phyloP scores from a whole-genome alignment of 306 rosid genomes.

The Lathyrus oleraceus region DNA sequence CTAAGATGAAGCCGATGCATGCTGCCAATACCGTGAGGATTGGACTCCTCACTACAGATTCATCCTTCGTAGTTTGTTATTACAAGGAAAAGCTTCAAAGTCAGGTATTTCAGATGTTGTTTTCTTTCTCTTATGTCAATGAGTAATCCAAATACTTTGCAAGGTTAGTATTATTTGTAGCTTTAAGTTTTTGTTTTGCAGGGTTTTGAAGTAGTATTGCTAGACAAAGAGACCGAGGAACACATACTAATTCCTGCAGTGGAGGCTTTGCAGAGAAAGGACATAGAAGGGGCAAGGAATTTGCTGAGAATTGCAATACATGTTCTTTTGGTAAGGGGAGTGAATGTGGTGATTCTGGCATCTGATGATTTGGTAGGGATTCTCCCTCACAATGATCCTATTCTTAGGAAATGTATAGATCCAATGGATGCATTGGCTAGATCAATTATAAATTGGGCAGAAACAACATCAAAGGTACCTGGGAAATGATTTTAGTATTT shows the following conservation, averaged over 20 bases:
- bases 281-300: constrained; percentile 54
- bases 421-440: constrained; percentile 59
- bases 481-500: constrained; percentile 26
- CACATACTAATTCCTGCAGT: constrained; percentile 45
- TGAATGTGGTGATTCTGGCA: constrained; percentile 49
- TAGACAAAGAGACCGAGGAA: constrained; percentile 44
- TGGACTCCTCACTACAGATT: constrained; percentile 54
- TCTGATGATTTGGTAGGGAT: constrained; percentile 52
- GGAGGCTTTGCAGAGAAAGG: constrained; percentile 50
- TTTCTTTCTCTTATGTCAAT: not conserved
- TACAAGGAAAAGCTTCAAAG: constrained; percentile 57
- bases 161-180: not conserved
- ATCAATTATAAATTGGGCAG: constrained; percentile 52
- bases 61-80: constrained; percentile 43
- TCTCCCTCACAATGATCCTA: constrained; percentile 56
- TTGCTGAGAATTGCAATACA: constrained; percentile 53
- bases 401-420: constrained; percentile 53
- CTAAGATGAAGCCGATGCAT: constrained; percentile 60
- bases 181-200: not conserved
- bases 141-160: too few relatives aligned
- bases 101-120: constrained; percentile 40
- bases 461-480: constrained; percentile 33
- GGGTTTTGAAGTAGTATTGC: constrained; percentile 48
- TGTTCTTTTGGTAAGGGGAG: constrained; percentile 49
- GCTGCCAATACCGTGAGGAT: constrained; percentile 49